Base-by-base conservation (phyloP, 2,329 filamentous ascomycete species). In the Drechslerella coelobrocha region DNA sequence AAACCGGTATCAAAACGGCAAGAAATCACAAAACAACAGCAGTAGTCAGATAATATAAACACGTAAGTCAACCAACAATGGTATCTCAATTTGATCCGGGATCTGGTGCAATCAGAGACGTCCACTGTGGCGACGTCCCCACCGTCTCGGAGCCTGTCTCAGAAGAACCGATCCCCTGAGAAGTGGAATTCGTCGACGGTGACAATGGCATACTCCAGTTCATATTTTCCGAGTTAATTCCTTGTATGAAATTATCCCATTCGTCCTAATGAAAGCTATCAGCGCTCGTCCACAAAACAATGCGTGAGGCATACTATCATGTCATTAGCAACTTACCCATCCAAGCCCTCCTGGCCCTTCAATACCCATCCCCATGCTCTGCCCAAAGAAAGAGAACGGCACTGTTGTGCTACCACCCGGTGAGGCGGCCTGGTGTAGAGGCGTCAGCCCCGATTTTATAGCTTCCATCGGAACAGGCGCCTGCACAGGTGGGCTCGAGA, bases 181-280 rank as follows among this genome's bases (percentile, higher is more conserved):
- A 57, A 2, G 31, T 48, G 5, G 63, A 47, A 14, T 12, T 12
- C 7, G 43, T 9, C 17, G 43, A 26, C 17, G 63, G 65, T 14
- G 65, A 69, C 53, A 69, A 48, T 21, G 65, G 65, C 24, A 69
- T 41, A 48, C 41, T 69, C 65, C 65, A 69, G 53, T 52, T 73
- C 54, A 69, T 72, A 12, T 62, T 48, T 48, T 75, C 74, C 29
- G 74, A 65, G 29, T 71, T 75, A 39, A 75, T 75, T 48, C 73
- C 74, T 54, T 75, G 73, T 39, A 75, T 74, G 39, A 75, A 75
- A 10, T 63, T 73, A 56, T 75, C 74, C 74, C 74, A 75, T 41
- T 75, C 73, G 43, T 74, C 73, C 74, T 75, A 63, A 37, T 21
- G 51, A 6, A n/a, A 50, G 17, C 34, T 41, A 31, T 51, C 45